Percentiles rank a stretch among this genome's conserved stretches.
These are phyloP conservation scores for Plasmodium cynomolgi DNA, from an alignment of 169 alveolate genomes.

Conservation along the genomic window DNA sequence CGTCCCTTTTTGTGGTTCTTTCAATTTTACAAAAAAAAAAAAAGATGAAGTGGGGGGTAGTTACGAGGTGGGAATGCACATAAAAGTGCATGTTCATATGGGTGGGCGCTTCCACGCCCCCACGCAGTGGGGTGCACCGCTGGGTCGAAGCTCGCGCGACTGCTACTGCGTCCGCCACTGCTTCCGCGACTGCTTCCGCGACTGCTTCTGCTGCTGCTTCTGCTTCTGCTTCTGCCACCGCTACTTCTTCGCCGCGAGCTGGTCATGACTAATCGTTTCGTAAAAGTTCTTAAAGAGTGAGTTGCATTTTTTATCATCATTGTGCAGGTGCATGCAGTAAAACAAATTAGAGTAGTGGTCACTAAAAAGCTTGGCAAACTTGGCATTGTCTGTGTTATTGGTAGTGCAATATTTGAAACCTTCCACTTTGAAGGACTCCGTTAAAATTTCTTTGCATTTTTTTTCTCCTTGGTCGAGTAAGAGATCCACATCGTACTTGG, in stretches of 20 bases:
- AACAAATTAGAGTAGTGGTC: constrained; percentile 53
- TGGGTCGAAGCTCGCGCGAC: background rate
- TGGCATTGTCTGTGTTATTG: constrained; percentile 31
- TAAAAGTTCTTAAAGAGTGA: constrained; percentile 56
- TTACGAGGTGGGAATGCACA: background rate
- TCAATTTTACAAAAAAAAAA: background rate
- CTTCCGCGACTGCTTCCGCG: background rate
- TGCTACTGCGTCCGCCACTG: too few relatives aligned
- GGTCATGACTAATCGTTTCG: constrained; percentile 8
- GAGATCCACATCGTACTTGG: constrained; percentile 5
- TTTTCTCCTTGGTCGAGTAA: constrained; percentile 28
- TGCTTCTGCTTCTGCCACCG: too few relatives aligned
- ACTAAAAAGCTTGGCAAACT: constrained; percentile 26
- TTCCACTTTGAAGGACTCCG: constrained; percentile 19
- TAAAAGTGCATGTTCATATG: background rate
- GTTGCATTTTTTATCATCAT: constrained; percentile 62
- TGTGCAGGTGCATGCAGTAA: constrained; percentile 67
- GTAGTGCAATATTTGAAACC: constrained; percentile 60
- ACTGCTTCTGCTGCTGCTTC: too few relatives aligned
- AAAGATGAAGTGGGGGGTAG: background rate
- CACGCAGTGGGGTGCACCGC: background rate
- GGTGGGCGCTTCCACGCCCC: background rate
- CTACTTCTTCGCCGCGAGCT: background rate
- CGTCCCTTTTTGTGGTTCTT: background rate
- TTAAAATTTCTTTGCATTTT: constrained; percentile 17